These are phyloP conservation scores for Magnaporthales sp. DNA, from an alignment of 2,329 filamentous ascomycete species.

Conservation along the genomic window DNA sequence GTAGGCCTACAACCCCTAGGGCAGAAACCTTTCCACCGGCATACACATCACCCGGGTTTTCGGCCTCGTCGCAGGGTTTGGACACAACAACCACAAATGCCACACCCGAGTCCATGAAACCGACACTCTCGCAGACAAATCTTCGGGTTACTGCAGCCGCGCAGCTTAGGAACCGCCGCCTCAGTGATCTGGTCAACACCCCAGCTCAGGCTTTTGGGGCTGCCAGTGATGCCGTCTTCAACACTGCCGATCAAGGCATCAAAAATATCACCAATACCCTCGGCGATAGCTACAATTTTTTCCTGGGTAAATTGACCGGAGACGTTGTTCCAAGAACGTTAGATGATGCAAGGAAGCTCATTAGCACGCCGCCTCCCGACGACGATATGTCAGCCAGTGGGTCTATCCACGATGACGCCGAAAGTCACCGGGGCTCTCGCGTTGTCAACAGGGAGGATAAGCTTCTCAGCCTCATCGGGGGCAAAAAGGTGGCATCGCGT, in stretches of 20 bases:
- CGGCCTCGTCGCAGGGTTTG: conserved; percentile 21
- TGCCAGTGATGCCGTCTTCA: conserved; percentile 77
- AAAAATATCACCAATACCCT: conserved; percentile 88
- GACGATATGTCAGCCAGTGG: conserved; percentile 54
- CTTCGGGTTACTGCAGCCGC: conserved; percentile 30
- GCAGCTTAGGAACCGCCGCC: conserved; percentile 58
- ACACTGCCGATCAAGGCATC: conserved; percentile 81
- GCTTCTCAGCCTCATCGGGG: conserved; percentile 63
- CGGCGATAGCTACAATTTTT: conserved; percentile 87
- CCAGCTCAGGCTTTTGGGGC: conserved; percentile 74
- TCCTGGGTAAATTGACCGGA: conserved; percentile 66
- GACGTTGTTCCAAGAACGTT: conserved; percentile 75
- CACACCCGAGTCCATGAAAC: conserved; percentile 21
- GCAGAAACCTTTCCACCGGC: conserved; percentile 50
- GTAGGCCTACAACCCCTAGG: conserved; percentile 37
- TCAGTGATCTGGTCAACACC: conserved; percentile 81
- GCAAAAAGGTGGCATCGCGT: conserved; percentile 36
- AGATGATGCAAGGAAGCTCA: conserved; percentile 83
- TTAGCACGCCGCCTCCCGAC: conserved; percentile 61
- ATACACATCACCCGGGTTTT: conserved; percentile 35
- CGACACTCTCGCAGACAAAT: conserved; percentile 26
- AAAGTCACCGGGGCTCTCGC: conserved; percentile 13
- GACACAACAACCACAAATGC: conserved; percentile 25
- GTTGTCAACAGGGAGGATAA: conserved; percentile 45
- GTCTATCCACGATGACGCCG: conserved; percentile 35